phyloP scores from a whole-genome alignment of 2,329 filamentous ascomycete species.

The Fusarium aywerte region DNA sequence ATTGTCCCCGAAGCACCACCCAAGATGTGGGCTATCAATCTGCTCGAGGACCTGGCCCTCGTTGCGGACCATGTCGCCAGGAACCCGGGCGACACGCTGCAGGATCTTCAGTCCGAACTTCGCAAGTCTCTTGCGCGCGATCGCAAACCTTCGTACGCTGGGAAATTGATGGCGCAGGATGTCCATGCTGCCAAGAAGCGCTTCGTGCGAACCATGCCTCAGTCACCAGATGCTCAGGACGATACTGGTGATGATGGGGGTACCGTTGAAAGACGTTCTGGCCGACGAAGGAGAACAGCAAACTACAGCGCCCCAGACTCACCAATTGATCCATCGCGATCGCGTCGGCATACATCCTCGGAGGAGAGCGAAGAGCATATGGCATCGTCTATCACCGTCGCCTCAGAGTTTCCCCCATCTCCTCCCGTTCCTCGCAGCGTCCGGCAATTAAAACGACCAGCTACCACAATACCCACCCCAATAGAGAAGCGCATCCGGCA shows the following conservation, averaged over 20 bases:
- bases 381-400: constrained; percentile 45
- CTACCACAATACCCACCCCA: constrained; percentile 31
- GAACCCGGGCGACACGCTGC: constrained; percentile 42
- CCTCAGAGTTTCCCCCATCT: constrained; percentile 42
- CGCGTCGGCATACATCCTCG: constrained; percentile 36
- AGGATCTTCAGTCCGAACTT: constrained; percentile 44
- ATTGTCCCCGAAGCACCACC: constrained; percentile 47
- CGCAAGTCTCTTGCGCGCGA: constrained; percentile 46
- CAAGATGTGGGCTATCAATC: constrained; percentile 47
- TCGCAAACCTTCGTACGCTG: constrained; percentile 46
- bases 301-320: constrained; percentile 40
- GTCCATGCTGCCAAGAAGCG: constrained; percentile 47
- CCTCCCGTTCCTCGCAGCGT: constrained; percentile 41
- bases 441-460: constrained; percentile 39
- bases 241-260: constrained; percentile 34
- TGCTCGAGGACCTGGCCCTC: constrained; percentile 46
- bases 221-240: constrained; percentile 40
- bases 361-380: constrained; percentile 44
- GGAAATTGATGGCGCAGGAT: constrained; percentile 47
- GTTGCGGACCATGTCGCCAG: constrained; percentile 46
- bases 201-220: constrained; percentile 39
- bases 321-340: constrained; percentile 27
- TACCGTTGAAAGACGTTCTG: constrained; percentile 38
- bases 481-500: constrained; percentile 43
- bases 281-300: constrained; percentile 34